Percentiles rank a stretch among this genome's conserved stretches.
These are phyloP conservation scores for Lactarius sp. DNA, from an alignment of 768 basidiomycete genomes.

Conservation along the genomic window DNA sequence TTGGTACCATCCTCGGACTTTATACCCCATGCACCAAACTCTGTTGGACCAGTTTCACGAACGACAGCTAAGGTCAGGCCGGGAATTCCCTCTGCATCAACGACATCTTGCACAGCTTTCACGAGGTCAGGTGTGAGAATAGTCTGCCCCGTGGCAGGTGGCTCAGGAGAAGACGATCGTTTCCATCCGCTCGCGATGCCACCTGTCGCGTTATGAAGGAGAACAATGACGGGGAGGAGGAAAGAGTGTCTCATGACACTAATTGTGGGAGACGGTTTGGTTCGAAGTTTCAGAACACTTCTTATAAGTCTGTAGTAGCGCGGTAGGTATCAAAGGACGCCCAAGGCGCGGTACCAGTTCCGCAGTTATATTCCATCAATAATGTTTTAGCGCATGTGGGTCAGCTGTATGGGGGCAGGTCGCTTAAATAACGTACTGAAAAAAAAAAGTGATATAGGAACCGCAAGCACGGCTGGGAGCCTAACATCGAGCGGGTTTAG, in stretches of 20 bases:
- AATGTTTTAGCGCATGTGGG: neutral
- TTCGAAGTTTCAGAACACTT: neutral
- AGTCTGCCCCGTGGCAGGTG: neutral
- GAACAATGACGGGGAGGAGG: neutral
- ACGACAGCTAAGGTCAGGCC: conserved; percentile 20
- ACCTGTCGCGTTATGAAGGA: neutral
- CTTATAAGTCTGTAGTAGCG: neutral
- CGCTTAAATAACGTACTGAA: neutral
- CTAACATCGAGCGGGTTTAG: neutral
- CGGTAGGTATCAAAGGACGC: too few relatives aligned
- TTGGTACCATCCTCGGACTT: conserved; percentile 15
- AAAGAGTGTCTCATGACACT: neutral
- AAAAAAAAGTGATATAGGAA: neutral
- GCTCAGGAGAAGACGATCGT: neutral
- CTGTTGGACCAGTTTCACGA: neutral
- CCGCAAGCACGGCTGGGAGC: neutral
- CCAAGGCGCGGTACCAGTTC: neutral
- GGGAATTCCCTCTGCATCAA: neutral
- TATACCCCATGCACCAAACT: conserved; percentile 19
- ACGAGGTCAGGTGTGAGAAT: conserved; percentile 15
- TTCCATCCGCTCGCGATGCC: neutral
- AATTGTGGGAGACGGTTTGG: neutral
- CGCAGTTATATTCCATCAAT: neutral
- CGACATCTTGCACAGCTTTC: neutral
- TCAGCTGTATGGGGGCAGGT: neutral